These are phyloP conservation scores for Venturiaceae sp. DNA, from an alignment of 2,329 filamentous ascomycete species.

Conservation along the genomic window DNA sequence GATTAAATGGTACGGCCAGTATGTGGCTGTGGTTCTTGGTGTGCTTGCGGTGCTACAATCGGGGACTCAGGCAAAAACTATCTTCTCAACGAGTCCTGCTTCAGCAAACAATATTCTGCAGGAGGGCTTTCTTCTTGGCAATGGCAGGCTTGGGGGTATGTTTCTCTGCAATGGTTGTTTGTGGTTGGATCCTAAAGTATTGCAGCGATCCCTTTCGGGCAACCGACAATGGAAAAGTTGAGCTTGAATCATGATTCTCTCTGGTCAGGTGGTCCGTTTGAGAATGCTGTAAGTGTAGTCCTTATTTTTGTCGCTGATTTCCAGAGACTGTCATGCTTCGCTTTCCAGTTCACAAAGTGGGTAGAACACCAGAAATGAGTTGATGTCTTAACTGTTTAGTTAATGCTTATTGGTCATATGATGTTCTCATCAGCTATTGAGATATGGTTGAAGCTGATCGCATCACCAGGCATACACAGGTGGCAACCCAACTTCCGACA, in stretches of 20 bases:
- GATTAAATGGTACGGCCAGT: background rate
- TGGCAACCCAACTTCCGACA: slow-evolving; percentile 32
- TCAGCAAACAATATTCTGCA: slow-evolving; percentile 15
- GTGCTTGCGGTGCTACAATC: background rate
- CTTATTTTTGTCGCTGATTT: background rate
- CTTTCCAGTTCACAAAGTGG: too few relatives aligned
- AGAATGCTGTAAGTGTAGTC: slow-evolving; percentile 23
- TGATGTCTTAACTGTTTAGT: too few relatives aligned
- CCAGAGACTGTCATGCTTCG: background rate
- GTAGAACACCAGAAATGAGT: too few relatives aligned
- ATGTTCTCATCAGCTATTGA: too few relatives aligned
- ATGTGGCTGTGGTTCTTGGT: slow-evolving; percentile 1
- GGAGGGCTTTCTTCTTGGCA: slow-evolving; percentile 35
- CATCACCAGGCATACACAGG: slow-evolving; percentile 16
- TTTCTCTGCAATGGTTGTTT: background rate
- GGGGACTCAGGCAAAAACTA: slow-evolving; percentile 11
- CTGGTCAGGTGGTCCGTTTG: slow-evolving; percentile 43
- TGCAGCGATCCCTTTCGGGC: slow-evolving; percentile 33
- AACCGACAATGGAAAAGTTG: slow-evolving; percentile 31
- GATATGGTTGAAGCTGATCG: background rate
- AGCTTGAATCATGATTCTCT: slow-evolving; percentile 39
- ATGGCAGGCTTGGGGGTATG: slow-evolving; percentile 36
- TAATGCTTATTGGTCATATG: too few relatives aligned
- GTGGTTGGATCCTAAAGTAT: background rate
- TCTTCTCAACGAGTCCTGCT: slow-evolving; percentile 15